phyloP scores from a whole-genome alignment of 306 rosid species.

The Hippophae gyantsensis region DNA sequence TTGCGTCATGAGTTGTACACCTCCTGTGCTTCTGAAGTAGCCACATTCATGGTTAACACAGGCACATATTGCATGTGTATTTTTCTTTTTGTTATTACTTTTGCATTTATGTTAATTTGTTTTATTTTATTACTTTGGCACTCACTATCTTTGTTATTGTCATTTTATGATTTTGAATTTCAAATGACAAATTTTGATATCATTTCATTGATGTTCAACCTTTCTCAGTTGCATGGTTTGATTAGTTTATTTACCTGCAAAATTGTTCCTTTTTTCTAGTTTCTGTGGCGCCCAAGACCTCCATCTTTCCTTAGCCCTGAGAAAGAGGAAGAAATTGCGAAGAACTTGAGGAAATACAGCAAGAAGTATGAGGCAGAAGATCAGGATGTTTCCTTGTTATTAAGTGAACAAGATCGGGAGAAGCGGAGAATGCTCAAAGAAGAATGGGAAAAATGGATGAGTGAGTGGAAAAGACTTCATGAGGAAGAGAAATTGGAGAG shows the following conservation, averaged over 20 bases:
- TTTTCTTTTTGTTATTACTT: no score
- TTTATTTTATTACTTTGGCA: no score
- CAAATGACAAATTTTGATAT: no score
- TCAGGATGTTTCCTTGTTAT: slow-evolving; percentile 62
- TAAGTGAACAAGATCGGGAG: slow-evolving; percentile 87
- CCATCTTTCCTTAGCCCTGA: slow-evolving; percentile 58
- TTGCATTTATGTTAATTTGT: no score
- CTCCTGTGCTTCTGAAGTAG: not conserved
- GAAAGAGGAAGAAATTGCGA: slow-evolving; percentile 85
- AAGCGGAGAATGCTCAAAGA: slow-evolving; percentile 65
- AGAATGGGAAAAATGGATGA: slow-evolving; percentile 78
- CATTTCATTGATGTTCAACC: not conserved
- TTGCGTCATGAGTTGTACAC: not conserved
- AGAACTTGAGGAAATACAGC: slow-evolving; percentile 84
- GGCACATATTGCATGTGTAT: no score
- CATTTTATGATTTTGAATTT: no score
- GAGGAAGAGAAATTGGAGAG: slow-evolving; percentile 41
- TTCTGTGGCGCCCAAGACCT: slow-evolving; percentile 88
- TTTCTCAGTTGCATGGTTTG: not conserved
- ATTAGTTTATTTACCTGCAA: not conserved
- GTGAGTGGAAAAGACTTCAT: slow-evolving; percentile 58
- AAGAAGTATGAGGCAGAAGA: slow-evolving; percentile 89
- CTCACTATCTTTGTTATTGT: no score
- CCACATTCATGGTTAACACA: no score
- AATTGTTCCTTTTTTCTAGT: slow-evolving; percentile 27